Base-by-base conservation (phyloP, 345 rosid species). In the Salix brachista region DNA sequence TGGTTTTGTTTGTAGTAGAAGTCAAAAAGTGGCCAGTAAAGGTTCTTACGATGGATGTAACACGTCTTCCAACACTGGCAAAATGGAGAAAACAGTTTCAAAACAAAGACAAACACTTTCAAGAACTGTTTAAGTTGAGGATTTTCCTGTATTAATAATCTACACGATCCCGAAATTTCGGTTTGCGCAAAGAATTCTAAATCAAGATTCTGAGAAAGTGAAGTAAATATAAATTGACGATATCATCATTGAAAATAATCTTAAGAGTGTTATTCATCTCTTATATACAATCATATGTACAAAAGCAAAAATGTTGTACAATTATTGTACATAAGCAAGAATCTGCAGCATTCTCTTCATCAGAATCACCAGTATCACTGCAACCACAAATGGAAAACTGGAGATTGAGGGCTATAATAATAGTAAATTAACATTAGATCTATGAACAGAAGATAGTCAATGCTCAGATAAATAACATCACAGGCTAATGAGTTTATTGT, bases 351-450 rank as follows among this genome's bases (percentile, higher is more conserved):
- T 93, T 94, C 66, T 91, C 98, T 6, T 90, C 99, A 5, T 93
- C 99, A 42, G 93, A 80, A 72, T 96, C 96, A 58, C 96, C 89
- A 11, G 78, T 85, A 66, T 96, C 99, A 76, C 99, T 96, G 98
- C 90, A 87, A 13, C 65, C 72, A 74, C 12, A 83, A 73, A 75
- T 76, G 69, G 48, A 64, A 80, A 76, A 50, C 64, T 8, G 71
- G 48, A 67, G 70, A 42, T 42, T 39, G 8, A 74, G 70, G 42
- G 3, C 5, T 5, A 19, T 18, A 4, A 71, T 8, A 34, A 34
- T 26, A 52, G 65, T 50, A 21, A 48, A 64, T 3, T 70, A 39
- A 34, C 6, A 44, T 74, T 42, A 41, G 42, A 41, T 67, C 72
- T 26, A 19, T 26, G 25, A 39, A 19, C 46, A 69, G 41, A 58